A percentile compares a stretch with the other conserved stretches of the same genome.
Conservation (phyloP, 352 stramenopile species). For the Globisporangium barbulae region DNA sequence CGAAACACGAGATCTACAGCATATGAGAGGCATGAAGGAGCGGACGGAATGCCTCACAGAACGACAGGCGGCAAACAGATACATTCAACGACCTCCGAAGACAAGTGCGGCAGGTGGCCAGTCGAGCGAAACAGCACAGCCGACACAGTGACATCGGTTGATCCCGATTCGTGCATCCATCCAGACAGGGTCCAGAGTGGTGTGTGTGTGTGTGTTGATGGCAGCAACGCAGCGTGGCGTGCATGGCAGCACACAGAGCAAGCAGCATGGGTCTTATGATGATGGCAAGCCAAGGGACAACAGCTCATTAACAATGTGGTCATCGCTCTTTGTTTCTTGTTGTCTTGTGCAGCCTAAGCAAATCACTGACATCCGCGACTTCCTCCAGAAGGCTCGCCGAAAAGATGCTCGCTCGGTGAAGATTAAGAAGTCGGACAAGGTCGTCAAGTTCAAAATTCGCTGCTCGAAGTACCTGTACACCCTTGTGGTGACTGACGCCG, state of each 20-base stretch:
- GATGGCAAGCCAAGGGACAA: neutral
- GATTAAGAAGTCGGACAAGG: constrained; percentile 97
- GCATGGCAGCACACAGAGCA: neutral
- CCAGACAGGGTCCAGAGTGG: constrained; percentile 4
- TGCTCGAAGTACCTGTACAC: constrained; percentile 99
- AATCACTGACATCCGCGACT: constrained; percentile 99
- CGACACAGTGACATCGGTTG: too few relatives aligned
- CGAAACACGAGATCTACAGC: too few relatives aligned
- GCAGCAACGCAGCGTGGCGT: neutral
- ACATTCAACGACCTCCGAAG: too few relatives aligned
- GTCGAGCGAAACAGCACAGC: neutral
- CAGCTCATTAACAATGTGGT: neutral
- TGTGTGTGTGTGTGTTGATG: neutral
- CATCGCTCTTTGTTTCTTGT: constrained; percentile 5
- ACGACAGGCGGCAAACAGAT: neutral
- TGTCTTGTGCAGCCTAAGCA: constrained; percentile 90
- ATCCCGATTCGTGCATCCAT: neutral
- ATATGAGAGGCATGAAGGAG: too few relatives aligned
- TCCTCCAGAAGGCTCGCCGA: constrained; percentile 97
- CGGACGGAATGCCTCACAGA: too few relatives aligned
- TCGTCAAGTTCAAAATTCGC: constrained; percentile 99
- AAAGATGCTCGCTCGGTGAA: constrained; percentile 98
- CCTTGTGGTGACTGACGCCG: constrained; percentile 95
- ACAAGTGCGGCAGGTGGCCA: neutral
- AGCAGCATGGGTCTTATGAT: neutral